Percentiles rank a stretch among this genome's conserved stretches.
These are phyloP conservation scores for Colletotrichum truncatum DNA, from an alignment of 2,329 filamentous ascomycete genomes.

Conservation along the genomic window DNA sequence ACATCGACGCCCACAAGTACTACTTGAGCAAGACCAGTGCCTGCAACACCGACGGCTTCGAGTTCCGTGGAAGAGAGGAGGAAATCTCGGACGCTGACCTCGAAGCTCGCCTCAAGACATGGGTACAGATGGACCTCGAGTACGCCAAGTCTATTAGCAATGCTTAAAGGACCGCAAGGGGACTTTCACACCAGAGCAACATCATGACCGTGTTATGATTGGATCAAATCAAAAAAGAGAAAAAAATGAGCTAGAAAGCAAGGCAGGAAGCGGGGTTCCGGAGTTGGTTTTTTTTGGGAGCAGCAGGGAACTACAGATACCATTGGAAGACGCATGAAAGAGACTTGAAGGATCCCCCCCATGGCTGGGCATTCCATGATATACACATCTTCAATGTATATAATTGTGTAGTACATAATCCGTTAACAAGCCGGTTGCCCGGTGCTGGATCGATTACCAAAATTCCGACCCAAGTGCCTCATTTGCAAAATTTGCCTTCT, in stretches of 20 bases:
- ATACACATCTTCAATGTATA: not conserved
- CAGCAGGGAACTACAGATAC: not conserved
- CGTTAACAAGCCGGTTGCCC: not conserved
- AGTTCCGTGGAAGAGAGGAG: slow-evolving; percentile 23
- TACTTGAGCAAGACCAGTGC: slow-evolving; percentile 57
- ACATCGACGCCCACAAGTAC: slow-evolving; percentile 54
- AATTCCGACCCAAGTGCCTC: too few relatives aligned
- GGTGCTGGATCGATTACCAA: not conserved
- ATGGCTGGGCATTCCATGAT: not conserved
- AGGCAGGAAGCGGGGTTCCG: slow-evolving; percentile 18
- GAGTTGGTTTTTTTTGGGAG: slow-evolving; percentile 7
- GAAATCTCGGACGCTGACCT: slow-evolving; percentile 46
- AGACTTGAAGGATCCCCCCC: not conserved
- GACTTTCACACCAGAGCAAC: not conserved
- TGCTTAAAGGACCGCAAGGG: not conserved
- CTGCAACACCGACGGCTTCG: slow-evolving; percentile 43
- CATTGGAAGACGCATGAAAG: not conserved
- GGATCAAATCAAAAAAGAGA: too few relatives aligned
- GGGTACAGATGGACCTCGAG: slow-evolving; percentile 44
- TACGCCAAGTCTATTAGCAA: slow-evolving; percentile 18
- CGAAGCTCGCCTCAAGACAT: slow-evolving; percentile 46
- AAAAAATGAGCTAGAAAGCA: not conserved
- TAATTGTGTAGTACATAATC: slow-evolving; percentile 15
- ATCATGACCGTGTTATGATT: slow-evolving; percentile 10
- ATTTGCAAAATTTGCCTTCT: too few relatives aligned